phyloP scores from a whole-genome alignment of 2,329 filamentous ascomycete species.

The Claviceps sp. region DNA sequence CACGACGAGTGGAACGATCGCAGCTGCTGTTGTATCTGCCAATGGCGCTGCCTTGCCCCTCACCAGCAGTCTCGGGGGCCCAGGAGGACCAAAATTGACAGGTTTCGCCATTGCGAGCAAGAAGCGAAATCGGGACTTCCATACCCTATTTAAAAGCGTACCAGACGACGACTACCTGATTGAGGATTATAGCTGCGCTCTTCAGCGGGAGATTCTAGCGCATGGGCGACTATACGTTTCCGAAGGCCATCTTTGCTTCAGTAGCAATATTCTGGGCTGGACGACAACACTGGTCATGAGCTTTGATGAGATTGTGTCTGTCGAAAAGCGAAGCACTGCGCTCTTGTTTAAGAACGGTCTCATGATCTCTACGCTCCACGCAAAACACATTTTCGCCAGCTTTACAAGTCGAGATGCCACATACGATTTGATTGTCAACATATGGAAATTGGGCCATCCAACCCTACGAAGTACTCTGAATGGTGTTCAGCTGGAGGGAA shows the following conservation, averaged over 20 bases:
- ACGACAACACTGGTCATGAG: slow-evolving; percentile 94
- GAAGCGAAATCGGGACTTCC: slow-evolving; percentile 92
- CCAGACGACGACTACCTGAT: slow-evolving; percentile 97
- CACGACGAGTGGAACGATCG: slow-evolving; percentile 52
- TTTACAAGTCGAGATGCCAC: slow-evolving; percentile 90
- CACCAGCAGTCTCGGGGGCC: slow-evolving; percentile 37
- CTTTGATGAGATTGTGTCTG: slow-evolving; percentile 93
- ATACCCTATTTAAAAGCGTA: slow-evolving; percentile 85
- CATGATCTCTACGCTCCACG: slow-evolving; percentile 89
- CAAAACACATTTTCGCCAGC: slow-evolving; percentile 90
- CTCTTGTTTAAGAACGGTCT: slow-evolving; percentile 95
- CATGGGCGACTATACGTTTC: slow-evolving; percentile 93
- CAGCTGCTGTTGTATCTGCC: slow-evolving; percentile 57
- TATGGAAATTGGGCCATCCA: slow-evolving; percentile 95
- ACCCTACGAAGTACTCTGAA: slow-evolving; percentile 84
- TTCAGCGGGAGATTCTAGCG: slow-evolving; percentile 89
- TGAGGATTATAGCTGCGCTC: slow-evolving; percentile 92
- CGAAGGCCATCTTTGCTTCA: slow-evolving; percentile 95
- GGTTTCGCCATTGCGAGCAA: slow-evolving; percentile 95
- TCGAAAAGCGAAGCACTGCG: slow-evolving; percentile 93
- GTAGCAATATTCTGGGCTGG: slow-evolving; percentile 97
- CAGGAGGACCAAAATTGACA: slow-evolving; percentile 54
- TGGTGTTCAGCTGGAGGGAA: slow-evolving; percentile 69
- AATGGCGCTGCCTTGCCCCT: slow-evolving; percentile 57
- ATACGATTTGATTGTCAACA: slow-evolving; percentile 92